Conservation (phyloP, 805 yeast genomes). For the Metschnikowia gruessii region DNA sequence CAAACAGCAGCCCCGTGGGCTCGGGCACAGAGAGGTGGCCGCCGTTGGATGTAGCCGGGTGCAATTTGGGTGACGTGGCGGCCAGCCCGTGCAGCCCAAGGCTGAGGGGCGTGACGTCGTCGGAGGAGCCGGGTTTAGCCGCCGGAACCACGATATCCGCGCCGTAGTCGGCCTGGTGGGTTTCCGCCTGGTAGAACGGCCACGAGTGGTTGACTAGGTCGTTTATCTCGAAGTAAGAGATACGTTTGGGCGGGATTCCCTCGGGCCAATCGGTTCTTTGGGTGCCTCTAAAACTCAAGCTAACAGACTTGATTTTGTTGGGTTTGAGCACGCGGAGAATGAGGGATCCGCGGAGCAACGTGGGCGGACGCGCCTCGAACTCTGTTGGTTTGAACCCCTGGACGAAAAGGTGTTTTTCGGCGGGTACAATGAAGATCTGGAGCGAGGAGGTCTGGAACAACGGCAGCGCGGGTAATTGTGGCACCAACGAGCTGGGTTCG, state of each 20-base stretch:
- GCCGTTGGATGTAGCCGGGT: background rate
- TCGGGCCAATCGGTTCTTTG: constrained; percentile 95
- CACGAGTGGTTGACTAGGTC: constrained; percentile 78
- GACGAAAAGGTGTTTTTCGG: constrained; percentile 76
- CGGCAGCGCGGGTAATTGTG: constrained; percentile 55
- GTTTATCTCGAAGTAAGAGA: constrained; percentile 60
- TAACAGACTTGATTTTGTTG: constrained; percentile 62
- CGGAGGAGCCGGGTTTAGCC: constrained; percentile 4
- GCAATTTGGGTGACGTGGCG: background rate
- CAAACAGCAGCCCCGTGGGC: constrained; percentile 15
- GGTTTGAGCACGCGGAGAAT: constrained; percentile 69
- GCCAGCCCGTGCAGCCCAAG: constrained; percentile 19
- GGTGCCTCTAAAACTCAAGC: constrained; percentile 60
- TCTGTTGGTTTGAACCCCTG: constrained; percentile 78
- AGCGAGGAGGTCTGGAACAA: constrained; percentile 59
- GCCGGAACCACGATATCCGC: constrained; percentile 41
- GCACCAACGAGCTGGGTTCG: constrained; percentile 20
- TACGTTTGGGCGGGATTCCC: constrained; percentile 89
- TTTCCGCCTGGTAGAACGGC: constrained; percentile 65
- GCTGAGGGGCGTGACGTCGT: constrained; percentile 37
- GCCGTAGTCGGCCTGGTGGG: constrained; percentile 36
- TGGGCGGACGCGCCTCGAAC: constrained; percentile 64
- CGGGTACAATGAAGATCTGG: constrained; percentile 68
- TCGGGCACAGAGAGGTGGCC: background rate
- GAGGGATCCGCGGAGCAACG: constrained; percentile 77